A percentile compares a stretch with the other conserved stretches of the same genome.
Evolutionary conservation across 257 asterid genomes (phyloP).

Genomic region (Ophiorrhiza pumila): DNA sequence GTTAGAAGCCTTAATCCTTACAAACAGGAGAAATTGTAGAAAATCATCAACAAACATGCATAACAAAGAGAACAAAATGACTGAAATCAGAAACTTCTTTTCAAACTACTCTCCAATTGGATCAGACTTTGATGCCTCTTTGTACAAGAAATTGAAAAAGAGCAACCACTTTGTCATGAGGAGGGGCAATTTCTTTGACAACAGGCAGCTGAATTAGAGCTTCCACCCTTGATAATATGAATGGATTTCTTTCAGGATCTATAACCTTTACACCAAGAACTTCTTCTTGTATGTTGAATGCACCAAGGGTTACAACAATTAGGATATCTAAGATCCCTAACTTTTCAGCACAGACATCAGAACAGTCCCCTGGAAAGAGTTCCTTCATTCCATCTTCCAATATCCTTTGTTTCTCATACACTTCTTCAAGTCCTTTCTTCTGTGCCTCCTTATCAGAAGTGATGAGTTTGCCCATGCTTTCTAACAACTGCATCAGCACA

Average conservation of each 20-base stretch:
- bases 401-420: conserved; percentile 23
- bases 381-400: conserved; percentile 34
- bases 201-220: conserved; percentile 29
- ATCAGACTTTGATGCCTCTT: conserved; percentile 16
- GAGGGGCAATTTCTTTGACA: conserved; percentile 22
- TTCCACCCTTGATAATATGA: conserved; percentile 34
- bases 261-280: conserved; percentile 28
- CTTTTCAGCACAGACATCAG: conserved; percentile 11
- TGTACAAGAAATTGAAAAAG: conserved; percentile 17
- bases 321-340: conserved; percentile 37
- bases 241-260: conserved; percentile 34
- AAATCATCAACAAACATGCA: neutral
- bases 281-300: conserved; percentile 30
- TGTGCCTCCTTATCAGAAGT: conserved; percentile 12
- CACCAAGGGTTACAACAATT: conserved; percentile 34
- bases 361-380: conserved; percentile 16
- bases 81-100: too few species aligned
- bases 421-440: conserved; percentile 16
- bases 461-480: conserved; percentile 20
- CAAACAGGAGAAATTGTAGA: too few species aligned
- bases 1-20: too few species aligned
- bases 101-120: too few species aligned
- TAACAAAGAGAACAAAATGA: neutral
- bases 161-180: conserved; percentile 28
- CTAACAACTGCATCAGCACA: conserved; percentile 23